Percentiles rank a stretch among this genome's conserved stretches.
phyloP scores from a whole-genome alignment of 106 monocot species.

The Xerophyta viscosa region DNA sequence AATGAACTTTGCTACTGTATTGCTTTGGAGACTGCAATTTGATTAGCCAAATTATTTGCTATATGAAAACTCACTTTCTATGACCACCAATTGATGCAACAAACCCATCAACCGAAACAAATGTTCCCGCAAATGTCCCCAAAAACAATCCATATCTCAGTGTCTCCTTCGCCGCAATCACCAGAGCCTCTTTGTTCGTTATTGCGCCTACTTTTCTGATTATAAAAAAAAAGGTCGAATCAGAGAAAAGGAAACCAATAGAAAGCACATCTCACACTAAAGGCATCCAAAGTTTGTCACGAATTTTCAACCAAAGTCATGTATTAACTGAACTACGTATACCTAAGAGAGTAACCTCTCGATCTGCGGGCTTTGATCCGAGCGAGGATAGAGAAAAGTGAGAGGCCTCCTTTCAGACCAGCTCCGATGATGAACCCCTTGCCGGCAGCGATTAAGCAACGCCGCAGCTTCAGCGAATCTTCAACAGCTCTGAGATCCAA shows the following conservation, averaged over 20 bases:
- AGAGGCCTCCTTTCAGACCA: constrained; percentile 87
- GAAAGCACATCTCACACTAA: too few species aligned
- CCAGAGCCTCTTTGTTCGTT: constrained; percentile 68
- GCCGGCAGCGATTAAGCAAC: constrained; percentile 62
- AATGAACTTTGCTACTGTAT: too few species aligned
- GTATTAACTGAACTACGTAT: too few species aligned
- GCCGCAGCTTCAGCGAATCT: constrained; percentile 39
- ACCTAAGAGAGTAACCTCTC: constrained; percentile 15
- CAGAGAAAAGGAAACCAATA: not conserved
- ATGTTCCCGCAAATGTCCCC: constrained; percentile 84
- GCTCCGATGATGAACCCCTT: constrained; percentile 94
- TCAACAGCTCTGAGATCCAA: constrained; percentile 15
- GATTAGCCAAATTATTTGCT: not conserved
- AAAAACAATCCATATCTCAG: constrained; percentile 82
- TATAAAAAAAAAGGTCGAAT: not conserved
- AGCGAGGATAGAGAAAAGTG: constrained; percentile 75
- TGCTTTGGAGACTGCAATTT: too few species aligned
- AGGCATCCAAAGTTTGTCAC: not conserved
- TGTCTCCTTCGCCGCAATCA: constrained; percentile 68
- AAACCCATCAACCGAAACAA: constrained; percentile 79
- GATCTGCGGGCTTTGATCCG: constrained; percentile 67
- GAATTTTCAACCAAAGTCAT: too few species aligned
- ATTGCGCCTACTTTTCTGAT: constrained; percentile 54
- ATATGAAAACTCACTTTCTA: constrained; percentile 29
- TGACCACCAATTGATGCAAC: constrained; percentile 70